A percentile compares a stretch with the other conserved stretches of the same genome.
Evolutionary conservation across 805 yeast species (phyloP).

Genomic region (Kuraishia ogatae): DNA sequence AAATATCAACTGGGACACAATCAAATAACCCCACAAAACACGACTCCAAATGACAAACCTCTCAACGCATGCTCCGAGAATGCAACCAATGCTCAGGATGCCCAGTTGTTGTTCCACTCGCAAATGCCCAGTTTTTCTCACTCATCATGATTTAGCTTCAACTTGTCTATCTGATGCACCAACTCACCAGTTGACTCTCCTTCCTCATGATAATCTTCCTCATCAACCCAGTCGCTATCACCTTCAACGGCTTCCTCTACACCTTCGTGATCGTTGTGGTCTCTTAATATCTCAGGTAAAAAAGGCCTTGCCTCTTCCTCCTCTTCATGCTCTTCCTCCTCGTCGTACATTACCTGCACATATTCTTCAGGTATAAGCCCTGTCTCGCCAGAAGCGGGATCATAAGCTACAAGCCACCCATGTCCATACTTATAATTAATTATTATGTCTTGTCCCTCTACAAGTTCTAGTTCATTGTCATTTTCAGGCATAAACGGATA

Average conservation of each 20-base stretch:
- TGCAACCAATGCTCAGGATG: too few relatives aligned
- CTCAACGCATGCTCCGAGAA: too few relatives aligned
- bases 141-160: neutral
- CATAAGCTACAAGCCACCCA: constrained; percentile 96
- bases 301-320: constrained; percentile 37
- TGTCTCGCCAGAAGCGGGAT: constrained; percentile 65
- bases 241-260: constrained; percentile 7
- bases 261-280: constrained; percentile 21
- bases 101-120: too few relatives aligned
- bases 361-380: constrained; percentile 96
- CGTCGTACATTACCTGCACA: constrained; percentile 46
- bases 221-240: constrained; percentile 19
- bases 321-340: constrained; percentile 16
- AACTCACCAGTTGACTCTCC: constrained; percentile 5
- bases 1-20: neutral
- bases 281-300: constrained; percentile 23
- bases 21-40: neutral
- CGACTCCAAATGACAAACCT: too few relatives aligned
- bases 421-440: constrained; percentile 91
- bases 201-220: constrained; percentile 14
- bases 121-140: too few relatives aligned
- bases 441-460: constrained; percentile 78
- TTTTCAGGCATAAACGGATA: constrained; percentile 91
- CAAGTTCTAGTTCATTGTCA: constrained; percentile 76
- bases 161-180: neutral